Percentiles rank a stretch among this genome's conserved stretches.
Evolutionary conservation across 768 basidiomycete species (phyloP).

Genomic region (Cyclocybe aegerita): DNA sequence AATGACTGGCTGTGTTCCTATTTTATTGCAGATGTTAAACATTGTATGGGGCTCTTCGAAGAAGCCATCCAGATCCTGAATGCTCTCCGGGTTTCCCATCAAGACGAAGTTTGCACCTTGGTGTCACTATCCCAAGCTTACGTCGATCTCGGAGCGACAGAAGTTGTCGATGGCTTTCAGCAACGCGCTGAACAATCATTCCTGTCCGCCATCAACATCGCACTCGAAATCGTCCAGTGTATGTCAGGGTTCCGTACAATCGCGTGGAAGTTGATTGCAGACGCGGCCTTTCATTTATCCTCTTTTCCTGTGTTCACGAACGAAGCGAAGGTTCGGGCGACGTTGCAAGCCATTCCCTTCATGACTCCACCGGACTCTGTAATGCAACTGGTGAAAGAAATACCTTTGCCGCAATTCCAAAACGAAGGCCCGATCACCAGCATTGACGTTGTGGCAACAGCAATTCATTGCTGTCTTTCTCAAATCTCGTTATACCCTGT

Average conservation of each 20-base stretch:
- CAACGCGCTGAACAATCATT: slow-evolving; percentile 77
- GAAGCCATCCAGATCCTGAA: slow-evolving; percentile 73
- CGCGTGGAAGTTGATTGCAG: slow-evolving; percentile 83
- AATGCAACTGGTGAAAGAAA: slow-evolving; percentile 39
- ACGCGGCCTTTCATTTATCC: slow-evolving; percentile 72
- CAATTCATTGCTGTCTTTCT: slow-evolving; percentile 60
- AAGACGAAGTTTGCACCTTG: slow-evolving; percentile 70
- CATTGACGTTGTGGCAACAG: slow-evolving; percentile 44
- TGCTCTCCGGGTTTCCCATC: slow-evolving; percentile 51
- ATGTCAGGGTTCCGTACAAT: slow-evolving; percentile 66
- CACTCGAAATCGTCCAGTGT: slow-evolving; percentile 46
- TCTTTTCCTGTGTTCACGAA: slow-evolving; percentile 48
- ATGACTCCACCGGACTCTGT: slow-evolving; percentile 39
- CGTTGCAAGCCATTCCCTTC: slow-evolving; percentile 31
- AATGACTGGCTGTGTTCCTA: slow-evolving; percentile 83
- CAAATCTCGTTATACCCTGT: slow-evolving; percentile 56
- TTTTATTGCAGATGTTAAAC: slow-evolving; percentile 82
- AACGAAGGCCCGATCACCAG: slow-evolving; percentile 25
- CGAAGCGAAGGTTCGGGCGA: slow-evolving; percentile 33
- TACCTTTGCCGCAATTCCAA: slow-evolving; percentile 30
- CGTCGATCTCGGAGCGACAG: slow-evolving; percentile 66
- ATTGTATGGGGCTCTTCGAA: slow-evolving; percentile 69
- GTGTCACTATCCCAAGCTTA: slow-evolving; percentile 71
- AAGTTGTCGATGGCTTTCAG: slow-evolving; percentile 69
- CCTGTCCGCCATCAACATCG: slow-evolving; percentile 51